Evolutionary conservation across 192 early-diverging fungal genomes (phyloP).

Genomic region (Coemansia umbellata): DNA sequence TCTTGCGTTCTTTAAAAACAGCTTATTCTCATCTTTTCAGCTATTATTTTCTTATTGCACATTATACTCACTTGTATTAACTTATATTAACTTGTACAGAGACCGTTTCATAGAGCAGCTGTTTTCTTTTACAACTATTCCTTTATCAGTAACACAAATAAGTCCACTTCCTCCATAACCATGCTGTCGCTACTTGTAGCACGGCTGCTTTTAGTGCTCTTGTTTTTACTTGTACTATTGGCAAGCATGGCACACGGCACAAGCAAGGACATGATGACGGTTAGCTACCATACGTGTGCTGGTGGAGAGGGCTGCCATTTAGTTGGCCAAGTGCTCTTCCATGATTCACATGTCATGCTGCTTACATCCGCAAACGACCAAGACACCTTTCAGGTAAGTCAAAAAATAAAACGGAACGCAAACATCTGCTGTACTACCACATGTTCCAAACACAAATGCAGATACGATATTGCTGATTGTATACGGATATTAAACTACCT

Average conservation of each 20-base stretch:
- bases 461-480: too few relatives aligned
- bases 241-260: conserved; percentile 4
- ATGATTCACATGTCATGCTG: conserved; percentile 39
- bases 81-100: too few relatives aligned
- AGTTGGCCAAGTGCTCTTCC: conserved; percentile 27
- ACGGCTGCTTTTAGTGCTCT: conserved; percentile 6
- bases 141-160: too few relatives aligned
- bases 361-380: conserved; percentile 23
- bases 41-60: too few relatives aligned
- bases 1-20: too few relatives aligned
- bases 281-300: conserved; percentile 37
- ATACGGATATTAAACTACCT: too few relatives aligned
- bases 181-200: too few relatives aligned
- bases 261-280: conserved; percentile 30
- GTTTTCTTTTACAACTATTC: not conserved
- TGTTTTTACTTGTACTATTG: conserved; percentile 1
- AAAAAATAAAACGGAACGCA: not conserved
- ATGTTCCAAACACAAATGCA: too few relatives aligned
- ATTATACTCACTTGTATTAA: too few relatives aligned
- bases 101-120: too few relatives aligned
- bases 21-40: too few relatives aligned
- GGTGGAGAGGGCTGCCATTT: conserved; percentile 44
- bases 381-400: conserved; percentile 30
- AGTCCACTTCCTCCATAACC: too few relatives aligned
- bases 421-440: not conserved